Base-by-base conservation (phyloP, 164 flowering plant species). In the Tetrastigma voinierianum region DNA sequence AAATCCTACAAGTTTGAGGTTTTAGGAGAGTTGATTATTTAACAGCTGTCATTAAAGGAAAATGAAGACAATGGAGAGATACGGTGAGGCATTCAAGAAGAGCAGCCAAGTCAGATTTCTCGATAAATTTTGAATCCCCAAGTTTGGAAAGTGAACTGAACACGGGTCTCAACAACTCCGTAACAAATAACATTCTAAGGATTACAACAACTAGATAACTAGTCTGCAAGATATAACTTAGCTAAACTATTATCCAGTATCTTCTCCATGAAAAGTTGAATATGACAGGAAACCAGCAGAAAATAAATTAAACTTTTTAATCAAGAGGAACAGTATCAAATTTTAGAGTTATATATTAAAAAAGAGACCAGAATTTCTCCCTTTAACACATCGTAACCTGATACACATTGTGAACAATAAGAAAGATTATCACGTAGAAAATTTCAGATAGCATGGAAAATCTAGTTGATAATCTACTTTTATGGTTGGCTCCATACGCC, bases 141-240 rank as follows among this genome's bases (percentile, higher is more conserved):
- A 93, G 80, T 57, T 81, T 73, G 4, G 62, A 74, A 20, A 93
- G 64, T 63, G n/a, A 88, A 87, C 40, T 84, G 77, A 55, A 83
- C 74, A 14, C 96, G 93, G 64, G 59, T 76, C 69, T 93, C 98
- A 62, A 82, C 85, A 62, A 84, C 89, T n/a, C 98, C 90, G 87
- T 19, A 64, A 67, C 4, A 67, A 9, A 15, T n/a, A 65, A 44
- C 44, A 11, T 19, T 49, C 44, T 24, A 67, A 17, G 9, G 18
- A 14, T 2, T 12, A 59, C 19, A 32, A 25, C 45, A 10, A 40
- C 10, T 20, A 15, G 11, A 11, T n/a, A 19, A 15, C 11, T 43
- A 23, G 20, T 10, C 8, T 9, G 15, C n/a, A 3, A 18, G 20
- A 46, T 16, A 12, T 4, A 24, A 23, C 9, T 14, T 20, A 23